These are phyloP conservation scores for Berberis vulgaris DNA, from an alignment of 164 flowering plant species.

Conservation along the genomic window DNA sequence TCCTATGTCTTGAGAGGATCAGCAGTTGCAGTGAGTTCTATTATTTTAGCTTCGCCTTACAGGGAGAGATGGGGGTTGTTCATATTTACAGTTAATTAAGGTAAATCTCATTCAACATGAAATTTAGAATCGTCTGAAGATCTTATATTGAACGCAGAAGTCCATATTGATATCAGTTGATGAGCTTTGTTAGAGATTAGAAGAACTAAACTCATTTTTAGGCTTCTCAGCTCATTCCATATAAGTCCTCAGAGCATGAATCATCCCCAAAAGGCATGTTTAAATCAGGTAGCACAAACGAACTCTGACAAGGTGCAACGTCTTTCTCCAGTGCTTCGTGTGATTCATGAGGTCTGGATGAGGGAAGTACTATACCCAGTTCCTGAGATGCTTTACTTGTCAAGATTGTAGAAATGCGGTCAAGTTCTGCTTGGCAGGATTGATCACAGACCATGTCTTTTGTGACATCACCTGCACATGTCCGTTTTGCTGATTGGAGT, in stretches of 20 bases:
- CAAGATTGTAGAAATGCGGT: background rate
- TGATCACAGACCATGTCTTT: conserved; percentile 4
- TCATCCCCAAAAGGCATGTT: conserved; percentile 43
- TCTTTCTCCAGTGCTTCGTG: background rate
- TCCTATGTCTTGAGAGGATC: too few relatives aligned
- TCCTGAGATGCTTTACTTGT: too few relatives aligned
- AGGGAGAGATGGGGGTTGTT: too few relatives aligned
- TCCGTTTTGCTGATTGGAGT: conserved; percentile 9
- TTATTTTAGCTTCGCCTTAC: too few relatives aligned
- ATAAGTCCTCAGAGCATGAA: conserved; percentile 17
- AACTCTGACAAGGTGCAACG: conserved; percentile 5
- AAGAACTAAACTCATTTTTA: background rate
- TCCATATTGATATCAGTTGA: too few relatives aligned
- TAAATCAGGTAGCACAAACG: conserved; percentile 48
- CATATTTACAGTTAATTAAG: too few relatives aligned
- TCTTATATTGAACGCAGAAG: too few relatives aligned
- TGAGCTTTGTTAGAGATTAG: too few relatives aligned
- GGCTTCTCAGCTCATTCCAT: conserved; percentile 28
- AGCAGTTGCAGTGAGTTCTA: too few relatives aligned
- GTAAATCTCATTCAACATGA: too few relatives aligned
- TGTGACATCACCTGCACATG: background rate
- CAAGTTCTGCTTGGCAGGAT: conserved; percentile 5
- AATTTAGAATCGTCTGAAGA: too few relatives aligned
- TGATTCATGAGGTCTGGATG: conserved; percentile 7
- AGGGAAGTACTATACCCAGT: too few relatives aligned